Evolutionary conservation across 1,139 yeast species (phyloP).

Genomic region (Zygosaccharomyces sapae): DNA sequence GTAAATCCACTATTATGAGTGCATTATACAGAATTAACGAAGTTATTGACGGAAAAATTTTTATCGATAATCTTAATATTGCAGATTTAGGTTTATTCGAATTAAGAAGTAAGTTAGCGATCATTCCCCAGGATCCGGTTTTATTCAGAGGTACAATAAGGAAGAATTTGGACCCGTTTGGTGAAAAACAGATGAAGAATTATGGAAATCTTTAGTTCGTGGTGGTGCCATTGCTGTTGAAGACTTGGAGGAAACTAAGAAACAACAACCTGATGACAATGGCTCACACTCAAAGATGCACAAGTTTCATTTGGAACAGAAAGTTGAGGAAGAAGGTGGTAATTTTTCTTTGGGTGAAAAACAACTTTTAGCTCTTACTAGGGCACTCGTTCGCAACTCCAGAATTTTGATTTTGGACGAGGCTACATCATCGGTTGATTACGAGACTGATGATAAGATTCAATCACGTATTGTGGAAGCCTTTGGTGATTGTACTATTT

Average conservation of each 20-base stretch:
- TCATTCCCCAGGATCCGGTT: constrained; percentile 64
- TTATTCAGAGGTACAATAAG: constrained; percentile 53
- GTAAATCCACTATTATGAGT: constrained; percentile 57
- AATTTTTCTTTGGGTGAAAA: constrained; percentile 77
- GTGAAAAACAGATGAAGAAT: constrained; percentile 42
- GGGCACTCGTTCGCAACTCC: constrained; percentile 70
- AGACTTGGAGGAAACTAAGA: constrained; percentile 37
- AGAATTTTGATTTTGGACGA: constrained; percentile 70
- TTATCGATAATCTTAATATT: constrained; percentile 51
- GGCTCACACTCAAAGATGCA: constrained; percentile 39
- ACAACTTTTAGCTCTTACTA: constrained; percentile 68
- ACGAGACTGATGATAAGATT: constrained; percentile 68
- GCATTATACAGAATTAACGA: constrained; percentile 53
- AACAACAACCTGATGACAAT: constrained; percentile 27
- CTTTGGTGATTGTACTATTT: constrained; percentile 61
- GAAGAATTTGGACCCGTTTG: constrained; percentile 55
- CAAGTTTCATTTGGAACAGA: constrained; percentile 63
- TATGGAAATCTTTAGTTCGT: constrained; percentile 56
- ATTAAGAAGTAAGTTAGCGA: constrained; percentile 49
- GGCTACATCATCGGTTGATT: constrained; percentile 80
- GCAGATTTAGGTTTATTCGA: constrained; percentile 44
- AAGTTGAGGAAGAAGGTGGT: constrained; percentile 68
- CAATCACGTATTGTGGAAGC: constrained; percentile 61
- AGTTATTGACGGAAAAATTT: constrained; percentile 42
- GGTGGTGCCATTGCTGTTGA: constrained; percentile 53